These are phyloP conservation scores for Xenoacremonium recifei DNA, from an alignment of 2,329 filamentous ascomycete species.

Conservation along the genomic window DNA sequence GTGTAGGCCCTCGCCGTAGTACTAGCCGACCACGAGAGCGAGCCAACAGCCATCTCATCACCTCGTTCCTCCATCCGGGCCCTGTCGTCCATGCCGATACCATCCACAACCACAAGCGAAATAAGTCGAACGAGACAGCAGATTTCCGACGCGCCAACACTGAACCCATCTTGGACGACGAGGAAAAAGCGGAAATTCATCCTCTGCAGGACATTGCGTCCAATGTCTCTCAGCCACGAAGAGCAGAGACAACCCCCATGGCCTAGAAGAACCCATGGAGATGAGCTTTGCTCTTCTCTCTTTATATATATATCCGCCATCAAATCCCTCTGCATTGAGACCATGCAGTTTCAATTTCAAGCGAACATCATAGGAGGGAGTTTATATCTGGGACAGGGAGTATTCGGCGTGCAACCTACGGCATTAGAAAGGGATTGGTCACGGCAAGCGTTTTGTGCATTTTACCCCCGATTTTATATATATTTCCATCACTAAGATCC, in stretches of 20 bases:
- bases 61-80: constrained; percentile 48
- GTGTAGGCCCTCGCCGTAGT: constrained; percentile 33
- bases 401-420: no score
- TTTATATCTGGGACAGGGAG: no score
- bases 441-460: no score
- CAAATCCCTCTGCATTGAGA: no score
- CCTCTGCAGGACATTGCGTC: constrained; percentile 24
- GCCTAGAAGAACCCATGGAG: constrained; percentile 18
- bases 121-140: constrained; percentile 23
- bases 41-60: constrained; percentile 42
- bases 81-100: constrained; percentile 36
- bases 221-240: constrained; percentile 18
- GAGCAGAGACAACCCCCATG: constrained; percentile 25
- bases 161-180: constrained; percentile 26
- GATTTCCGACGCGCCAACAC: constrained; percentile 23
- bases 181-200: constrained; percentile 26
- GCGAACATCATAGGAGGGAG: constrained; percentile 1
- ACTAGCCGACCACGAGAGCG: constrained; percentile 37
- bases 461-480: no score
- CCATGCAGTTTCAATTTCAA: constrained; percentile 1
- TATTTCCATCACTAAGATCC: no score
- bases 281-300: no score
- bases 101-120: constrained; percentile 26
- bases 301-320: no score
- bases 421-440: no score